phyloP scores from a whole-genome alignment of 2,329 filamentous ascomycete species.

The Ophiocordyceps polyrhachis-furcata region DNA sequence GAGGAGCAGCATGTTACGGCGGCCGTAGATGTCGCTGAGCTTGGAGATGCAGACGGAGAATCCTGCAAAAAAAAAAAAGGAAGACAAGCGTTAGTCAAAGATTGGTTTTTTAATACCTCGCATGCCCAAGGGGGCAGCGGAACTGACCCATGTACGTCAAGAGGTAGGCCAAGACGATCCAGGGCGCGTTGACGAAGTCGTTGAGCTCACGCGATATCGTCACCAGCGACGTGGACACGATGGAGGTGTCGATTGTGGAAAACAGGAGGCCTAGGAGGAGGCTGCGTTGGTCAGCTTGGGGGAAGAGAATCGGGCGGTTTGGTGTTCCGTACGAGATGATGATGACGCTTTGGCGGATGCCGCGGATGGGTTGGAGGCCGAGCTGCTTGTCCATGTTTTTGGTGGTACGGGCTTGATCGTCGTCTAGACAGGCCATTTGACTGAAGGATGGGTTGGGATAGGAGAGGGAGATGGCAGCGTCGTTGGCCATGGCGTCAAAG shows the following conservation, averaged over 20 bases:
- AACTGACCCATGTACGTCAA: conserved; percentile 36
- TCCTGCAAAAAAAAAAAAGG: too few species aligned
- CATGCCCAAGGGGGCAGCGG: too few species aligned
- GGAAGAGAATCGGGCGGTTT: not conserved
- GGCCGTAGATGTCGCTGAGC: conserved; percentile 40
- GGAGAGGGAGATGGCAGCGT: conserved; percentile 3
- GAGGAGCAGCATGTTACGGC: conserved; percentile 26
- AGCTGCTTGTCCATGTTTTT: not conserved
- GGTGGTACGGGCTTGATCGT: not conserved
- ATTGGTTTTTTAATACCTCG: too few species aligned
- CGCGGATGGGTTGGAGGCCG: conserved; percentile 1
- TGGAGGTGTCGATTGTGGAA: conserved; percentile 37
- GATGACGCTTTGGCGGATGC: conserved; percentile 12
- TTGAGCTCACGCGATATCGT: conserved; percentile 32
- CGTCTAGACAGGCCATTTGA: conserved; percentile 4
- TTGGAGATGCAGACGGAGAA: conserved; percentile 40
- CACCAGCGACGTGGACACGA: conserved; percentile 38
- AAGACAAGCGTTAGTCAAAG: conserved; percentile 3
- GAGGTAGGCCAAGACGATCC: conserved; percentile 37
- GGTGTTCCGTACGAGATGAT: conserved; percentile 19
- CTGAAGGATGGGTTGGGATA: conserved; percentile 9
- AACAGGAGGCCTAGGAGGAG: conserved; percentile 34
- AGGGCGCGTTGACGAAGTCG: conserved; percentile 32
- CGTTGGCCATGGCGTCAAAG: conserved; percentile 1
- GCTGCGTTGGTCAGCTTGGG: conserved; percentile 14